Base-by-base conservation (phyloP, 768 basidiomycete species). In the Crepidotus variabilis region DNA sequence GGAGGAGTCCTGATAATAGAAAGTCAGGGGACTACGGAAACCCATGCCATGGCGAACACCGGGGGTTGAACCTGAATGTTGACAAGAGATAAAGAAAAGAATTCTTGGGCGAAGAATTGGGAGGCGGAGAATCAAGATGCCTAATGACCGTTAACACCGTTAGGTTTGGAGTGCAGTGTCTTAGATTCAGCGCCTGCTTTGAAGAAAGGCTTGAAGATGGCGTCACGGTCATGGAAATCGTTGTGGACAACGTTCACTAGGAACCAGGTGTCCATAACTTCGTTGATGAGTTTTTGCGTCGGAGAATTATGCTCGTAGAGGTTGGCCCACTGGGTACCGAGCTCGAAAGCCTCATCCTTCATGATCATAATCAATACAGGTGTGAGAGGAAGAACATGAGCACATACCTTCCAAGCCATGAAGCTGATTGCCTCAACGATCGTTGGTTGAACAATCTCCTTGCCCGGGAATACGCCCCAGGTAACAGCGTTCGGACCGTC, bases 401-500 rank as follows among this genome's bases (percentile, higher is more conserved):
- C 78, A 43, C 51, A 14, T 43, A 87, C 91, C 84, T 96, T 96
- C 94, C 94, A 97, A 14, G 94, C 94, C 90, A 96, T 95, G 79
- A 97, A 97, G 67, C 93, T 95, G 64, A 96, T 89, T 2, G 94
- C 92, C 70, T 98, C 95, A 20, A 98, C 95, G 59, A 97, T 93
- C 18, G 95, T 98, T 20, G 95, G 95, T 68, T 96, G 94, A 48
- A 96, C 75, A 63, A 97, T 91, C 76, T 97, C 95, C 71, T 98
- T 98, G 55, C 92, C 92, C 4, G 95, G 93, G 80, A 96, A 98
- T 8, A 97, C 92, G 60, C 95, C 95, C 95, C 95, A 98, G 1
- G 95, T 98, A 16, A 98, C 94, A n/a, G 95, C 95, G 64, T 97
- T 98, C 23, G 97, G 95, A 2, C 95, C 94, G 51, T 97, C 94